A percentile compares a stretch with the other conserved stretches of the same genome.
Evolutionary conservation across 2,329 filamentous ascomycete genomes (phyloP).

Genomic region (Cladosporium austrohemisphaericum): DNA sequence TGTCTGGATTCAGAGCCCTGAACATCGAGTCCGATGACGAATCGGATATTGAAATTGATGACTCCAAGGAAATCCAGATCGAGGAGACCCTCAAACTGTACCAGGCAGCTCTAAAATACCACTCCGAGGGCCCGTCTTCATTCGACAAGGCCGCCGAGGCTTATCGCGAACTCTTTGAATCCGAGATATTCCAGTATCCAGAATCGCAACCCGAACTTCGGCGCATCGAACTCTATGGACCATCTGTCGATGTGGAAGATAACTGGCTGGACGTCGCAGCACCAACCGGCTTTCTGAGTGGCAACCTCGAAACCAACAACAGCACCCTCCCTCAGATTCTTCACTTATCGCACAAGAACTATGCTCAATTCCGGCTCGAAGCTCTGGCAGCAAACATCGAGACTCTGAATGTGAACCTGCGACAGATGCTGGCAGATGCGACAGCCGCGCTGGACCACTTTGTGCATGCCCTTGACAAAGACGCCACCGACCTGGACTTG

Average conservation of each 20-base stretch:
- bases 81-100: slow-evolving; percentile 96
- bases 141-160: slow-evolving; percentile 74
- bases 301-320: slow-evolving; percentile 67
- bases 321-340: slow-evolving; percentile 84
- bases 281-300: slow-evolving; percentile 32
- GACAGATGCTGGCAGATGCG: slow-evolving; percentile 33
- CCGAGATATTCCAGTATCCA: slow-evolving; percentile 89
- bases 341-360: slow-evolving; percentile 92
- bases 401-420: slow-evolving; percentile 23
- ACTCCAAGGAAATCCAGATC: slow-evolving; percentile 93
- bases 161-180: slow-evolving; percentile 80
- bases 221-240: slow-evolving; percentile 56
- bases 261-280: slow-evolving; percentile 28
- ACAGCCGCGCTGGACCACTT: slow-evolving; percentile 51
- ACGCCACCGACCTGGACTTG: slow-evolving; percentile 61
- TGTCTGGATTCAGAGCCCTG: slow-evolving; percentile 73
- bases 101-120: slow-evolving; percentile 83
- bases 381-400: slow-evolving; percentile 27
- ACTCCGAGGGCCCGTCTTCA: slow-evolving; percentile 76
- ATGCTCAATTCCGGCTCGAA: slow-evolving; percentile 89
- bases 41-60: slow-evolving; percentile 85
- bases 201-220: slow-evolving; percentile 84
- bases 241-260: slow-evolving; percentile 40
- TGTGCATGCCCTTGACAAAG: slow-evolving; percentile 60
- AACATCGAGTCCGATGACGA: slow-evolving; percentile 94